Conservation (phyloP, 768 basidiomycete genomes). For the Kwoniella sp. region DNA sequence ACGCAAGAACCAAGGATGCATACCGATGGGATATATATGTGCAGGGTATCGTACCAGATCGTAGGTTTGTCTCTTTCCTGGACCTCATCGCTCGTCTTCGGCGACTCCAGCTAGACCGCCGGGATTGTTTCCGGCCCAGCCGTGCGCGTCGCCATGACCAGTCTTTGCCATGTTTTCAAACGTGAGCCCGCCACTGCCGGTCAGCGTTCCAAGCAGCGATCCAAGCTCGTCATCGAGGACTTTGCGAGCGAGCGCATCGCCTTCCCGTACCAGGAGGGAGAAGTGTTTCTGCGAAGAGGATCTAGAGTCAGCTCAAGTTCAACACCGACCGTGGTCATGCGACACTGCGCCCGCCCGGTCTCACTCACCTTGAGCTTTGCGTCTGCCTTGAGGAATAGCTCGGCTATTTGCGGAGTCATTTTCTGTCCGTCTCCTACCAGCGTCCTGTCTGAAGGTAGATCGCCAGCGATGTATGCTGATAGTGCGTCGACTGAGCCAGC, state of each 20-base stretch:
- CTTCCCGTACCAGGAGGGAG: conserved; percentile 33
- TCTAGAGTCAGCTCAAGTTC: conserved; percentile 1
- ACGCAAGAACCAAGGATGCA: too few species aligned
- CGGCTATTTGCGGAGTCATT: conserved; percentile 29
- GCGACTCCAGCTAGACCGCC: too few species aligned
- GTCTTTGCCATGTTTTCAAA: too few species aligned
- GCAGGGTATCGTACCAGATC: too few species aligned
- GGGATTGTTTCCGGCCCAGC: too few species aligned
- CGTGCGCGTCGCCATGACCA: too few species aligned
- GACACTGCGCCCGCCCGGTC: background rate
- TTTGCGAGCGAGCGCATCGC: conserved; percentile 31
- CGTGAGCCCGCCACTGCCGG: too few species aligned
- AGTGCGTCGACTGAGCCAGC: conserved; percentile 21
- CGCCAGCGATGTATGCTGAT: conserved; percentile 29
- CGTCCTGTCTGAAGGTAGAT: conserved; percentile 27
- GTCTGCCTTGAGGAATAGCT: conserved; percentile 37
- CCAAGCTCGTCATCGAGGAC: conserved; percentile 35
- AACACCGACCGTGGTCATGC: background rate
- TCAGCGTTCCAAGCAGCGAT: too few species aligned
- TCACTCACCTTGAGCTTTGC: conserved; percentile 32
- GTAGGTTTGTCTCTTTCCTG: too few species aligned
- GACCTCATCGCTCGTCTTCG: too few species aligned
- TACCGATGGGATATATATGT: too few species aligned
- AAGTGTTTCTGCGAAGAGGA: conserved; percentile 31
- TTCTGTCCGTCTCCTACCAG: conserved; percentile 41